Evolutionary conservation across 495 filamentous ascomycete genomes (phyloP).

Genomic region (Aeminium ludgeri): DNA sequence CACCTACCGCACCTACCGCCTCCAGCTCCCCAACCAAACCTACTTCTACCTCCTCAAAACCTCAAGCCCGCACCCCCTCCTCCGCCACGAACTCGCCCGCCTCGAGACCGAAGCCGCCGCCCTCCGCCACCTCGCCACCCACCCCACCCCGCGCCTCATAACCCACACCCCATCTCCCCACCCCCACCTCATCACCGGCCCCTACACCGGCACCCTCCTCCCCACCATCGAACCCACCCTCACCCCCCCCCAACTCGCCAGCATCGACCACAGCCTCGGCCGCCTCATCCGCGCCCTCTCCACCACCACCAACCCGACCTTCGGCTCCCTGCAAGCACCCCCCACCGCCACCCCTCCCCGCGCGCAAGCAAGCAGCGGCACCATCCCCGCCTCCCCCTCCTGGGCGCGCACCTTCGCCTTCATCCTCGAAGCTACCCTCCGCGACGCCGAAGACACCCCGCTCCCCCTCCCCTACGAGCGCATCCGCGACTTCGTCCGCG

Average conservation of each 20-base stretch:
- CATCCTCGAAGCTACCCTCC: constrained; percentile 45
- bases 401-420: constrained; percentile 46
- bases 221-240: constrained; percentile 24
- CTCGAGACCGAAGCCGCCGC: constrained; percentile 41
- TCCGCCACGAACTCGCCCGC: constrained; percentile 39
- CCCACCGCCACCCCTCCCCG: no score
- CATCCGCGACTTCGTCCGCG: constrained; percentile 36
- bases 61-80: constrained; percentile 34
- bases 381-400: constrained; percentile 31
- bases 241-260: constrained; percentile 5
- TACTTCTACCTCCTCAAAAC: constrained; percentile 36
- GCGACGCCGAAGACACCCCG: constrained; percentile 54
- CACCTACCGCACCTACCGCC: constrained; percentile 35
- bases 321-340: constrained; percentile 35
- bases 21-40: constrained; percentile 40
- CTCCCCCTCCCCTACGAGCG: constrained; percentile 48
- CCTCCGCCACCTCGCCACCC: constrained; percentile 32
- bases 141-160: constrained; percentile 36
- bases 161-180: constrained; percentile 28
- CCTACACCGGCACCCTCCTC: constrained; percentile 31
- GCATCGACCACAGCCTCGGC: constrained; percentile 32
- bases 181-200: constrained; percentile 34
- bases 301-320: constrained; percentile 19
- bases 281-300: constrained; percentile 19
- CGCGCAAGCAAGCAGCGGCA: no score